Evolutionary conservation across 2,329 filamentous ascomycete species (phyloP).

Genomic region (Aschersonia sp.): DNA sequence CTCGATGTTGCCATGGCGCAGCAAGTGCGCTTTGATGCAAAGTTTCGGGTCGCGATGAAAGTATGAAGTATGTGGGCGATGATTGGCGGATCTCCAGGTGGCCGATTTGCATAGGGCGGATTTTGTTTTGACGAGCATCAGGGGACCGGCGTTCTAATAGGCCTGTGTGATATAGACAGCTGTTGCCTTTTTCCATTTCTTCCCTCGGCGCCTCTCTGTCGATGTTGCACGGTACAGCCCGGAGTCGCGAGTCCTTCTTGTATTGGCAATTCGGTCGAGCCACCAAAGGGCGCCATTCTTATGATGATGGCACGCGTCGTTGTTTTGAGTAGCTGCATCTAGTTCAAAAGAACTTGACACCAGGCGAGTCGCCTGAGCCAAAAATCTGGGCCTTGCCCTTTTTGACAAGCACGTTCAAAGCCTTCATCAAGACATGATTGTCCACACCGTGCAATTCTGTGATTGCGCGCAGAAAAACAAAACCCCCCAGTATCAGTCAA

Average conservation of each 20-base stretch:
- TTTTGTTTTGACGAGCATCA: background rate
- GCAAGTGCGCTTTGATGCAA: conserved; percentile 51
- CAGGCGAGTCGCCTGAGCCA: conserved; percentile 72
- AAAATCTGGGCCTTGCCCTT: conserved; percentile 88
- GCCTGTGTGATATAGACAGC: background rate
- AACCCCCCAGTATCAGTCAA: too few species aligned
- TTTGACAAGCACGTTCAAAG: conserved; percentile 71
- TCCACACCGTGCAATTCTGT: conserved; percentile 87
- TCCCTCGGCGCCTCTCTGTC: too few species aligned
- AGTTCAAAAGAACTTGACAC: conserved; percentile 87
- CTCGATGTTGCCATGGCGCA: conserved; percentile 83
- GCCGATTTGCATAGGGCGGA: too few species aligned
- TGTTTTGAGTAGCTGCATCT: background rate
- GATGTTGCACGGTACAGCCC: too few species aligned
- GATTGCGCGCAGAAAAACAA: background rate
- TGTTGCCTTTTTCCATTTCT: too few species aligned
- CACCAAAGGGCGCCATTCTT: too few species aligned
- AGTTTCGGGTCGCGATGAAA: conserved; percentile 34
- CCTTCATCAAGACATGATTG: conserved; percentile 61
- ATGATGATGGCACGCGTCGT: background rate
- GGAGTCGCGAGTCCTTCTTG: too few species aligned
- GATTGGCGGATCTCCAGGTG: too few species aligned
- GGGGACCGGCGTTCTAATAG: background rate
- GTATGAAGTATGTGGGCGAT: conserved; percentile 16
- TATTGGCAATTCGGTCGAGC: too few species aligned